Evolutionary conservation across 257 asterid genomes (phyloP).

Genomic region (Lithospermum erythrorhizon): DNA sequence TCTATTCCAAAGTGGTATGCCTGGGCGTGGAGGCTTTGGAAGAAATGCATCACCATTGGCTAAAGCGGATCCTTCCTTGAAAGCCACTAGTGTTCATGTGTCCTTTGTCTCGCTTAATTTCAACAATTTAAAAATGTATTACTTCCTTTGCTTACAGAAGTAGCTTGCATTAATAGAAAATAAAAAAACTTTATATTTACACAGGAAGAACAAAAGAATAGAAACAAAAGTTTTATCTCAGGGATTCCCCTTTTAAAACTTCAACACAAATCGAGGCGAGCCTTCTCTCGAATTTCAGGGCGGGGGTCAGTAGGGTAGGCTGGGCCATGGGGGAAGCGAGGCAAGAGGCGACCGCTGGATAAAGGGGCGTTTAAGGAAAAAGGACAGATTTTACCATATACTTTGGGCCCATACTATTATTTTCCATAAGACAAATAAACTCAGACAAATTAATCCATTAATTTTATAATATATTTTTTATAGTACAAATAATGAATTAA

Average conservation of each 20-base stretch:
- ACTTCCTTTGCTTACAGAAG: neutral
- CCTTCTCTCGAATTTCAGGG: constrained; percentile 99
- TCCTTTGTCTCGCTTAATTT: constrained; percentile 62
- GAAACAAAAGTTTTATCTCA: constrained; percentile 37
- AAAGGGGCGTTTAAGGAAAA: too few relatives aligned
- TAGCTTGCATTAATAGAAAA: neutral
- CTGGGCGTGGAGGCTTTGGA: constrained; percentile 99
- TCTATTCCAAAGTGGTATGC: constrained; percentile 83
- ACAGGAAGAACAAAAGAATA: neutral
- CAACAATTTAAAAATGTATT: constrained; percentile 19
- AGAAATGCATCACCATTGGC: constrained; percentile 94
- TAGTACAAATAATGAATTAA: too few relatives aligned
- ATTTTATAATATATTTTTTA: too few relatives aligned
- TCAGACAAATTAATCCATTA: too few relatives aligned
- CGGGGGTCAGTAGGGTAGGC: too few relatives aligned
- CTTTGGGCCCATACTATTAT: too few relatives aligned
- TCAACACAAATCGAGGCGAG: constrained; percentile 96
- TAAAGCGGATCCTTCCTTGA: constrained; percentile 96
- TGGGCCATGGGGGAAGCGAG: too few relatives aligned
- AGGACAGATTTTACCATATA: too few relatives aligned
- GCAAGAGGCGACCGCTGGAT: too few relatives aligned
- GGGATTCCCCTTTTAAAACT: constrained; percentile 76
- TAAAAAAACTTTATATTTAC: constrained; percentile 7
- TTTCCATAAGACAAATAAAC: too few relatives aligned
- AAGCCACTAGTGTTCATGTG: constrained; percentile 53